phyloP scores from a whole-genome alignment of 495 filamentous ascomycete species.

The Penicillium angulare region DNA sequence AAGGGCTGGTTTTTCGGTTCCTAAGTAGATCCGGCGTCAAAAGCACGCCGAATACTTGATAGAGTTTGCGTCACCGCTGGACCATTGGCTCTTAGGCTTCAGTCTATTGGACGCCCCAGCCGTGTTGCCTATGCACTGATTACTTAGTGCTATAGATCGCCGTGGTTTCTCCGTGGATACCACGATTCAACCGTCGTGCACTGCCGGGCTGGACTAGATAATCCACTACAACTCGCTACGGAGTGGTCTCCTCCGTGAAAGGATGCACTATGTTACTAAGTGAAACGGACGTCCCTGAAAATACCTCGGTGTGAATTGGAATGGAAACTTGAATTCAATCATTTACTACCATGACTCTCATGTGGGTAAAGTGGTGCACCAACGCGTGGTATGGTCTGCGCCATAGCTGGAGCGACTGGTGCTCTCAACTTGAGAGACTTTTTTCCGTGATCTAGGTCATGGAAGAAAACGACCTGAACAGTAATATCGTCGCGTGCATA shows the following conservation, averaged over 20 bases:
- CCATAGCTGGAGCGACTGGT: too few species aligned
- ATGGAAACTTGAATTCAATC: not conserved
- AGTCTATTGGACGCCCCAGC: not conserved
- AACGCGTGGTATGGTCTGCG: too few species aligned
- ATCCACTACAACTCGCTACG: not conserved
- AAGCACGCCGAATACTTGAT: not conserved
- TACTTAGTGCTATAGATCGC: not conserved
- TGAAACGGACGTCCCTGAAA: too few species aligned
- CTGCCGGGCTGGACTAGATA: not conserved
- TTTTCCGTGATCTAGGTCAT: slow-evolving; percentile 8
- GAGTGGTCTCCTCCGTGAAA: not conserved
- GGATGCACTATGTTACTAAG: not conserved
- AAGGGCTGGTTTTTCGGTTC: not conserved
- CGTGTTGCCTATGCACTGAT: not conserved
- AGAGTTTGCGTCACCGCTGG: slow-evolving; percentile 4
- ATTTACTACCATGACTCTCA: too few species aligned
- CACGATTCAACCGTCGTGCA: not conserved
- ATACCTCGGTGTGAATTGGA: too few species aligned
- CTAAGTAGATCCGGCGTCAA: not conserved
- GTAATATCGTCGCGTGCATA: slow-evolving; percentile 57
- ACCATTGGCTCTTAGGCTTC: not conserved
- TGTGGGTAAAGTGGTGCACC: too few species aligned
- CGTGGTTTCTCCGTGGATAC: not conserved
- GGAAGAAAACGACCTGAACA: slow-evolving; percentile 63
- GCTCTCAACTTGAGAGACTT: too few species aligned